Evolutionary conservation across 805 yeast species (phyloP), one percentile per base, ranked within the genome.

Genomic region (Ogataea nonfermentans): DNA sequence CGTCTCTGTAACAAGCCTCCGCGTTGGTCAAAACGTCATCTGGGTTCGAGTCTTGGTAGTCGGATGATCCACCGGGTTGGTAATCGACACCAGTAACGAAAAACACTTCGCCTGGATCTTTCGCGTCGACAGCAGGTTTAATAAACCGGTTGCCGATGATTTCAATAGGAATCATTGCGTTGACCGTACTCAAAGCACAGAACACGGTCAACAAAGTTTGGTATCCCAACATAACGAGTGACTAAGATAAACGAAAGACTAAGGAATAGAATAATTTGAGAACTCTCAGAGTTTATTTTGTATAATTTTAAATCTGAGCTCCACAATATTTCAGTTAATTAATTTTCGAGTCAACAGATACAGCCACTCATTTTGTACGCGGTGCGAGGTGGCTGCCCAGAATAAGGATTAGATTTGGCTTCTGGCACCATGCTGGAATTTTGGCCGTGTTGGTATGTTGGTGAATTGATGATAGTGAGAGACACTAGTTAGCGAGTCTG

Each of bases 51-150:
- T 53, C 52, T 13, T 62, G 51, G 52, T 70, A 78, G 12, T 67
- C 73, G 1, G 95, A 84, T 0, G 96, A 81, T 2, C 96, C 97
- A 48, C 97, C 96, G 0, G 91, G 95, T 64, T 87, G 95, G 63
- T 90, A 90, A 63, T 88, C 97, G 28, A 90, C 78, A 47, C 97
- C 97, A 45, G 85, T 77, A 40, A 89, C 70, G 61, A 81, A 83
- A 60, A 87, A 90, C 7, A 85, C 83, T 31, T 73, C 71, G 24
- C 81, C 81, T 16, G 66, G 58, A 9, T 60, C 52, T 4, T 32
- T 41, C 11, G 55, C 54, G 19, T 50, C 52, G 3, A 46, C 35
- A 5, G 70, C 63, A 15, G 85, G 83, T 49, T 71, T 65, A 53
- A 81, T 76, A 57, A 84, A 81, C 40, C 83, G 67, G 45, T 71